Conservation (phyloP, 2,329 filamentous ascomycete genomes). For the Pseudonectria buxi region DNA sequence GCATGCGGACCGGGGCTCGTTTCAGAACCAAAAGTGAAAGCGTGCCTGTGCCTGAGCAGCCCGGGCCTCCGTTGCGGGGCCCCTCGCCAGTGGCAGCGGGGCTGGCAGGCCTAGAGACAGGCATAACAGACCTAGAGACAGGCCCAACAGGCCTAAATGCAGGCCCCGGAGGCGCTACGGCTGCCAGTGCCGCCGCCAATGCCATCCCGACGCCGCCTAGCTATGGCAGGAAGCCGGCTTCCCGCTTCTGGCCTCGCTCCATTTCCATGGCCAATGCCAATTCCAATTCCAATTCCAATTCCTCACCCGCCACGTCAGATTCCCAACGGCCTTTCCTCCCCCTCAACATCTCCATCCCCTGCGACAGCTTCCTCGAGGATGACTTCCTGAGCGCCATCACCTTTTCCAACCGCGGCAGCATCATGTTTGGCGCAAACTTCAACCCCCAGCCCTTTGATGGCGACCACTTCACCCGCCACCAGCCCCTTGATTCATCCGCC, state of each 20-base stretch:
- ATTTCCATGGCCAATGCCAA: too few relatives aligned
- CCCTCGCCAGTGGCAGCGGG: too few relatives aligned
- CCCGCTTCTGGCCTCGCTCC: constrained; percentile 22
- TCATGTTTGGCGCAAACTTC: constrained; percentile 49
- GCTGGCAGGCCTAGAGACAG: too few relatives aligned
- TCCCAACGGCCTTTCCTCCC: constrained; percentile 38
- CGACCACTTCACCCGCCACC: too few relatives aligned
- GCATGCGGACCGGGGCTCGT: too few relatives aligned
- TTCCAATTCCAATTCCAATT: constrained; percentile 19
- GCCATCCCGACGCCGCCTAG: constrained; percentile 9
- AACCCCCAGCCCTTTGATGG: too few relatives aligned
- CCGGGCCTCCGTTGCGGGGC: too few relatives aligned
- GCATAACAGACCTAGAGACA: too few relatives aligned
- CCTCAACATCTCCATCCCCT: constrained; percentile 51
- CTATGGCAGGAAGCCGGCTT: constrained; percentile 11
- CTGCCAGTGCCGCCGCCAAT: constrained; percentile 10
- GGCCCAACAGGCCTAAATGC: neutral
- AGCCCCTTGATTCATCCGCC: too few relatives aligned
- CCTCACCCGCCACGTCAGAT: constrained; percentile 19
- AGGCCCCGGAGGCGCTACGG: neutral
- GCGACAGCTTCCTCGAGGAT: constrained; percentile 50
- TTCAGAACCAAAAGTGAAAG: too few relatives aligned
- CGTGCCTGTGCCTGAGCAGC: too few relatives aligned
- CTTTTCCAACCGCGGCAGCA: constrained; percentile 58
- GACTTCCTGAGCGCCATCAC: constrained; percentile 49